Conservation (phyloP, 352 stramenopile species). For the Globisporangium rhizosaccharum region DNA sequence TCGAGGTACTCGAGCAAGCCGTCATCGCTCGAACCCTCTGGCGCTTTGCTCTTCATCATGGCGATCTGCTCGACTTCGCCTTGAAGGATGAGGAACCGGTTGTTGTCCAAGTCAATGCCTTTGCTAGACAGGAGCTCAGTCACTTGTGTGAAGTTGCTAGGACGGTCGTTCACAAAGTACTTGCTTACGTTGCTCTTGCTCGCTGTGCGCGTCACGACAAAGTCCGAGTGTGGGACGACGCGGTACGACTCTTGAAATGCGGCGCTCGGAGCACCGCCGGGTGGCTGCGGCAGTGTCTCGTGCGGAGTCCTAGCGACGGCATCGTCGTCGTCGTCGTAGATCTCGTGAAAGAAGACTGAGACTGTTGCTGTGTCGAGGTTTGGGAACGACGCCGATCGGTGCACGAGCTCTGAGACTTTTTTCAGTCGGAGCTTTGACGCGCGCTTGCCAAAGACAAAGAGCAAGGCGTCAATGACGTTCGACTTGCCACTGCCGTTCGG, state of each 20-base stretch:
- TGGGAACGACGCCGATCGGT: constrained; percentile 90
- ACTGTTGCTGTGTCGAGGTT: constrained; percentile 93
- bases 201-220: constrained; percentile 92
- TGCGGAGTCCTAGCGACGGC: not conserved
- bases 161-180: constrained; percentile 95
- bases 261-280: not conserved
- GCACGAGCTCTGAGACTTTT: constrained; percentile 98
- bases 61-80: constrained; percentile 97
- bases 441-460: constrained; percentile 99
- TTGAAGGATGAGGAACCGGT: constrained; percentile 99
- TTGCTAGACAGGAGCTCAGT: constrained; percentile 91
- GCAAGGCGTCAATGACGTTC: constrained; percentile 99
- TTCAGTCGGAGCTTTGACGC: constrained; percentile 96
- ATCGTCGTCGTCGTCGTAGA: constrained; percentile 73
- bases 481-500: constrained; percentile 99
- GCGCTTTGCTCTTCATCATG: constrained; percentile 99
- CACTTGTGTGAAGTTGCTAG: constrained; percentile 94
- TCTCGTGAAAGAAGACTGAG: constrained; percentile 98
- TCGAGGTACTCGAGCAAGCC: constrained; percentile 99
- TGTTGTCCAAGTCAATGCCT: constrained; percentile 99
- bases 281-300: not conserved
- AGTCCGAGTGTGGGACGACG: constrained; percentile 87
- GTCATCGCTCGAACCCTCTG: constrained; percentile 90
- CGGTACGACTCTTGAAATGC: constrained; percentile 81
- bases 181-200: constrained; percentile 94